Base-by-base conservation (phyloP, 2,329 filamentous ascomycete genomes). In the Calonectria crousiana region DNA sequence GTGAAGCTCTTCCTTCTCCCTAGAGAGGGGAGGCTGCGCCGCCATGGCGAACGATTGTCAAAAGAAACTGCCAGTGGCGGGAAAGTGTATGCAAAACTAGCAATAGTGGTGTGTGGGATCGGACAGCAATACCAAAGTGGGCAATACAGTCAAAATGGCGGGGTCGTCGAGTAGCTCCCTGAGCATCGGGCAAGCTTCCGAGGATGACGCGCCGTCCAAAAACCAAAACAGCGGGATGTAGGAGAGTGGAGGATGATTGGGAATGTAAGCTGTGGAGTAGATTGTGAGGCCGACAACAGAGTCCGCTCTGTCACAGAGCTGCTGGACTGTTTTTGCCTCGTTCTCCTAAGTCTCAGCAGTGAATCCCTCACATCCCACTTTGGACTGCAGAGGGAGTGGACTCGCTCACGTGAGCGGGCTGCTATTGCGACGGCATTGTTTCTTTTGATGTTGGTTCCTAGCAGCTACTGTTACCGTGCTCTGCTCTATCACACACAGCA, bases 1-100 rank as follows among this genome's bases (percentile, higher is more conserved):
- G 34, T 78, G 66, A 18, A 84, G 76, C 52, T 76, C 77, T 14
- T 80, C 78, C 36, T 71, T 36, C 65, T 71, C 74, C 32, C 67
- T 74, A 3, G 47, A 18, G 0, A 67, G 65, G 23, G 62, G 20
- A 38, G 34, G 58, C 16, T 47, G 58, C 32, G 73, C 49, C 44
- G 75, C 72, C 79, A 81, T 81, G 74, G 34, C 74, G 56, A 32
- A 70, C 69, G 65, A 60, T 56, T 66, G 64, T 36, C 44, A 30
- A 28, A 71, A 18, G 3, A 65, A 13, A 23, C 14, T 30, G 49
- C 34, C 41, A 36, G 44, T 52, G 53, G 60, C 62, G 60, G 62
- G 10, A 26, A 70, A 36, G 41, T 47, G 67, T 30, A 69, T 69
- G 66, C 68, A 38, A 64, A 44, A 51, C 69, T 67, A 71, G 60